These are phyloP conservation scores for Akanthomyces dipterigenus DNA, from an alignment of 2,329 filamentous ascomycete genomes.

Conservation along the genomic window DNA sequence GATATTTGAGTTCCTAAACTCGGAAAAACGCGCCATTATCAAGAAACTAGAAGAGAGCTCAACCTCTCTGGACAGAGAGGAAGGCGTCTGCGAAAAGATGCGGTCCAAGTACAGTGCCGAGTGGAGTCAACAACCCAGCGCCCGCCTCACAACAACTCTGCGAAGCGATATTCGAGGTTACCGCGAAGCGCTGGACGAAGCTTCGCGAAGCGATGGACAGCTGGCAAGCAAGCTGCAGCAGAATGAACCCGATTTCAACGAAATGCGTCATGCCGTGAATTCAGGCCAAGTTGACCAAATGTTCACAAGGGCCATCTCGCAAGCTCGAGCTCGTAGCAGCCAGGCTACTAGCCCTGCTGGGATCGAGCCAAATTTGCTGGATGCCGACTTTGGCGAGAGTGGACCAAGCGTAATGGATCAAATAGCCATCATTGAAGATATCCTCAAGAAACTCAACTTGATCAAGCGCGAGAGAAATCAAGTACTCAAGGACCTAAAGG, in stretches of 20 bases:
- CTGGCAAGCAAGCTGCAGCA: slow-evolving; percentile 78
- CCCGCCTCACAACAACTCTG: slow-evolving; percentile 78
- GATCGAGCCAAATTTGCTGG: slow-evolving; percentile 72
- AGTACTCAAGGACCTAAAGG: slow-evolving; percentile 92
- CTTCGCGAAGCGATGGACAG: slow-evolving; percentile 76
- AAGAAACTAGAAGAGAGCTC: slow-evolving; percentile 68
- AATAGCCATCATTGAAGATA: slow-evolving; percentile 79
- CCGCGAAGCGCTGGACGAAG: slow-evolving; percentile 82
- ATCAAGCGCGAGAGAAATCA: slow-evolving; percentile 89
- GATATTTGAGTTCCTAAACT: slow-evolving; percentile 72
- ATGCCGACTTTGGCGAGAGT: slow-evolving; percentile 82
- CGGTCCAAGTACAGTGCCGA: slow-evolving; percentile 91
- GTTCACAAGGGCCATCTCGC: slow-evolving; percentile 80
- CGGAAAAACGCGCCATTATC: slow-evolving; percentile 70
- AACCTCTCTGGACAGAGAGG: slow-evolving; percentile 92
- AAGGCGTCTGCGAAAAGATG: slow-evolving; percentile 99
- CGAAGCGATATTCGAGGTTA: slow-evolving; percentile 84
- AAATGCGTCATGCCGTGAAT: slow-evolving; percentile 87
- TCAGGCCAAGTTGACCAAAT: slow-evolving; percentile 80
- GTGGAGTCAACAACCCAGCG: slow-evolving; percentile 96
- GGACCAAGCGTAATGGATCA: slow-evolving; percentile 79
- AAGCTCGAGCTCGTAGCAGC: slow-evolving; percentile 61
- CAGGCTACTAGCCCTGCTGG: slow-evolving; percentile 53
- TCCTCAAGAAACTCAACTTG: slow-evolving; percentile 83
- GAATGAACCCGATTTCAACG: slow-evolving; percentile 83